These are phyloP conservation scores for Fraxinus excelsior DNA, from an alignment of 257 asterid species.

Conservation along the genomic window DNA sequence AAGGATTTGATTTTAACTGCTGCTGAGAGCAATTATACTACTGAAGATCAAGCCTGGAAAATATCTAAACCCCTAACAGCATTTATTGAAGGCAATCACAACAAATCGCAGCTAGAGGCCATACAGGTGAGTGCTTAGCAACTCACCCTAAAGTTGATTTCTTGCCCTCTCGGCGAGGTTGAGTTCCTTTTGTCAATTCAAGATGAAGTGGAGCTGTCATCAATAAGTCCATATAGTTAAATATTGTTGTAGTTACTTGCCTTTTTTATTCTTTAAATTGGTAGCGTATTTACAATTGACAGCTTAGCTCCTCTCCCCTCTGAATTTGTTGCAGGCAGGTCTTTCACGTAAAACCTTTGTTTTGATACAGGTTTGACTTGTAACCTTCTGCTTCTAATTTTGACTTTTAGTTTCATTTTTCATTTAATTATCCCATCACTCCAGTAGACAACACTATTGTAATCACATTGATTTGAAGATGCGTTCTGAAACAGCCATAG, in stretches of 20 bases:
- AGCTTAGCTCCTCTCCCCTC: slow-evolving; percentile 17
- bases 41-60: slow-evolving; percentile 88
- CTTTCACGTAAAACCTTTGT: slow-evolving; percentile 83
- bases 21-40: slow-evolving; percentile 42
- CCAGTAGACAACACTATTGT: background rate
- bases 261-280: slow-evolving; percentile 7
- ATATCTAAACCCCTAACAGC: slow-evolving; percentile 69
- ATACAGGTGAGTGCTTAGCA: slow-evolving; percentile 68
- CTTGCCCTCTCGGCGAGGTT: background rate
- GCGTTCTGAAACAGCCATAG: slow-evolving; percentile 4
- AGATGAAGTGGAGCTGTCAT: background rate
- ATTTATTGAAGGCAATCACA: slow-evolving; percentile 70
- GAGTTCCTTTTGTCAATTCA: background rate
- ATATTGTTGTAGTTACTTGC: background rate
- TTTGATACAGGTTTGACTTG: slow-evolving; percentile 81
- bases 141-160: slow-evolving; percentile 19
- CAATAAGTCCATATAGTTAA: background rate
- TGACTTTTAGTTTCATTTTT: background rate
- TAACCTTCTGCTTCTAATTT: slow-evolving; percentile 24
- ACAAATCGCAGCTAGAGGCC: slow-evolving; percentile 82
- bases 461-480: background rate
- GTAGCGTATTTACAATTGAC: slow-evolving; percentile 22
- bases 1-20: slow-evolving; percentile 82
- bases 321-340: slow-evolving; percentile 73
- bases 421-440: background rate